Evolutionary conservation across 176 grass and related monocot genomes (phyloP).

Genomic region (Oryza nivara): DNA sequence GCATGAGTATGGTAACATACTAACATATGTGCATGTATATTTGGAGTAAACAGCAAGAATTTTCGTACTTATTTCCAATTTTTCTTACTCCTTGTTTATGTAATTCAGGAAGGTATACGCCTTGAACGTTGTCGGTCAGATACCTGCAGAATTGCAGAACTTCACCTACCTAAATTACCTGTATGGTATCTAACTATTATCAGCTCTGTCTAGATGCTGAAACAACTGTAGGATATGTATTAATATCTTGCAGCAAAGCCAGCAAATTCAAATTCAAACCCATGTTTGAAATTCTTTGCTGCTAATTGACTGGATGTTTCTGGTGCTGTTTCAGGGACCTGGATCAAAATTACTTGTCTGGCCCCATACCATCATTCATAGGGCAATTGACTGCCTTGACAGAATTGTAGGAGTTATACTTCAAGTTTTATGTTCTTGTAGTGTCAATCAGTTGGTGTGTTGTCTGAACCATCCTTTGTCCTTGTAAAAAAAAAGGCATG

Average conservation of each 20-base stretch:
- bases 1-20: background rate
- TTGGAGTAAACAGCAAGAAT: background rate
- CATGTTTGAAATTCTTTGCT: background rate
- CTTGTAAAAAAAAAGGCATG: background rate
- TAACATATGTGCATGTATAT: background rate
- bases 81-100: background rate
- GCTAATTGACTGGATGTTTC: background rate
- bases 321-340: conserved; percentile 53
- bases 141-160: conserved; percentile 63
- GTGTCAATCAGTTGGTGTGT: background rate
- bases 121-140: conserved; percentile 49
- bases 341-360: conserved; percentile 55
- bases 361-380: conserved; percentile 62
- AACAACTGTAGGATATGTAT: background rate
- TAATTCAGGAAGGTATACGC: conserved; percentile 52
- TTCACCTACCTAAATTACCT: conserved; percentile 54
- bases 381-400: conserved; percentile 59
- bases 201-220: background rate
- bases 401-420: conserved; percentile 46
- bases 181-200: conserved; percentile 27
- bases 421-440: background rate
- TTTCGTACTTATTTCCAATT: background rate
- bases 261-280: background rate
- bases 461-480: background rate
- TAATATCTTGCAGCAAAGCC: background rate